Conservation (phyloP, 306 rosid genomes). For the Malus orientalis region DNA sequence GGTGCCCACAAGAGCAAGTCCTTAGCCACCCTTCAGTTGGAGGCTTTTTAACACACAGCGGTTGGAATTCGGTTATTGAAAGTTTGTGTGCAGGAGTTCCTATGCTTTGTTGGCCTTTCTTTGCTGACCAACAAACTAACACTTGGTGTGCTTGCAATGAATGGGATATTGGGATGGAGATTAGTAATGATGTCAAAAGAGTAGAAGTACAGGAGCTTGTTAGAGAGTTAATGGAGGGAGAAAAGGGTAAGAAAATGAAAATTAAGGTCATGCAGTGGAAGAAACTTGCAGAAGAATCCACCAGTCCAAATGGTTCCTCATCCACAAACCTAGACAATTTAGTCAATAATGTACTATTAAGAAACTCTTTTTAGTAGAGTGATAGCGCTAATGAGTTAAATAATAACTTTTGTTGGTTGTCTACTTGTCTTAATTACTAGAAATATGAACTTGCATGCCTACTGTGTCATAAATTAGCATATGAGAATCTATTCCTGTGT, state of each 20-base stretch:
- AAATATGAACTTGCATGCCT: no score
- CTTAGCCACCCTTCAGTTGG: background rate
- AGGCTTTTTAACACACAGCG: conserved; percentile 9
- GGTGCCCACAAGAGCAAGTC: conserved; percentile 10
- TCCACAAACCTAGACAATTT: background rate
- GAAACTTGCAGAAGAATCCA: background rate
- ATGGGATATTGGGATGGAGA: background rate
- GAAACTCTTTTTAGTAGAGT: background rate
- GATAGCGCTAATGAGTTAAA: no score
- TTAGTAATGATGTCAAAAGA: background rate
- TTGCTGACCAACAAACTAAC: background rate
- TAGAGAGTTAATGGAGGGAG: background rate
- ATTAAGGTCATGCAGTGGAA: background rate
- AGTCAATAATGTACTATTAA: background rate
- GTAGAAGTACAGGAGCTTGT: background rate
- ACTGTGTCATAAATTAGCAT: no score
- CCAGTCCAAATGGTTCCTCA: background rate
- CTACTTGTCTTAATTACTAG: no score
- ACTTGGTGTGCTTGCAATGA: background rate
- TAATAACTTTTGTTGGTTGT: no score
- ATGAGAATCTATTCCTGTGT: no score
- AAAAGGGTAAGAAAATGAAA: background rate
- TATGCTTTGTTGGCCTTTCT: conserved; percentile 9
- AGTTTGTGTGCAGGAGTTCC: conserved; percentile 6
- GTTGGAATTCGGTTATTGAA: background rate